Evolutionary conservation across 306 rosid genomes (phyloP), one percentile per base, ranked within the genome.

Genomic region (Quercus gilva): DNA sequence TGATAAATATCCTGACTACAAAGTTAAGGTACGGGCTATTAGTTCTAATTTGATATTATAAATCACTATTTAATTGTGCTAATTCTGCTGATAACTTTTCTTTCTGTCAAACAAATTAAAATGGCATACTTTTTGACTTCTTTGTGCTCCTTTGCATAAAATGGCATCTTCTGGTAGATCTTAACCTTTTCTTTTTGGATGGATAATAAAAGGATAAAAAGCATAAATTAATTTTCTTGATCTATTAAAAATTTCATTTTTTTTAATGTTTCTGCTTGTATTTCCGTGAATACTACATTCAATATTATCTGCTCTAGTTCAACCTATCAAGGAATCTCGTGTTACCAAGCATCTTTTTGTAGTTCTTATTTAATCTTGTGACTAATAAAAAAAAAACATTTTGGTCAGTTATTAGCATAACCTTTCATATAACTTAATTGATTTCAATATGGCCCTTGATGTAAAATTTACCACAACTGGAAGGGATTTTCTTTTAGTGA

Each of bases 1-100:
- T 67, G 78, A 49, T 77, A 94, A 95, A 86, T 86, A 77, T 84
- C 98, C 98, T 14, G 94, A 95, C 82, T 95, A 87, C 85, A 83
- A 84, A 78, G 78, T 95, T 55, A 85, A 91, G 98, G 99, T 95
- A 80, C 37, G 23, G 75, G 29, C 37, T 78, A 13, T 33, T 69
- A 69, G 28, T 86, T 77, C 28, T 64, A 52, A 58, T 75, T 14
- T 25, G 28, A 25, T 6, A 35, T 8, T 14, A 31, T 45, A 71
- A 8, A 52, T 65, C 20, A 58, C 76, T 56, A 28, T 60, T 8
- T n/a, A 33, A 15, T 59, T 70, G 45, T 72, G 35, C 19, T 67
- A 15, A 20, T 58, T 56, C 37, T n/a, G 2, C 72, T 52, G 53
- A 26, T 29, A 5, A 56, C 13, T 41, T 68, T 53, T 13, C 12